Conservation (phyloP, 805 yeast genomes). For the Suhomyces canberraensis region DNA sequence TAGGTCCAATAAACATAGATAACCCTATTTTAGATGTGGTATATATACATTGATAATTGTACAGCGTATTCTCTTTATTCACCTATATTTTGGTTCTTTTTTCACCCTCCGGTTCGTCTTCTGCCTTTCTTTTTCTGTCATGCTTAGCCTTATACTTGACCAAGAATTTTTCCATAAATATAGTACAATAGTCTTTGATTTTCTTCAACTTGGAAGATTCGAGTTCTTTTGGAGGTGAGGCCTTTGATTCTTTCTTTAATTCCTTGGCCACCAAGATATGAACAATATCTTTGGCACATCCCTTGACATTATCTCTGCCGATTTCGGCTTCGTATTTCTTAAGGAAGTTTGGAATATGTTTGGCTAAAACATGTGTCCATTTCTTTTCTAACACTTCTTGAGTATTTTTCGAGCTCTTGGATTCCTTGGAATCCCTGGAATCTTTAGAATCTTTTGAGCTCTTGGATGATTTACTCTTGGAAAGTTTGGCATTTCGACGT, state of each 20-base stretch:
- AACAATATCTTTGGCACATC: constrained; percentile 77
- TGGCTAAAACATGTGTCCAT: constrained; percentile 60
- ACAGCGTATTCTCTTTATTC: too few species aligned
- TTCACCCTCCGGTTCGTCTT: constrained; percentile 1
- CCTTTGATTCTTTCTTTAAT: constrained; percentile 41
- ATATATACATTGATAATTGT: too few species aligned
- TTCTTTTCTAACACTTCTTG: constrained; percentile 18
- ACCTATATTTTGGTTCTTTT: constrained; percentile 2
- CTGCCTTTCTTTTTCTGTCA: constrained; percentile 13
- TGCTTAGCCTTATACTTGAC: constrained; percentile 44
- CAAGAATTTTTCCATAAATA: constrained; percentile 66
- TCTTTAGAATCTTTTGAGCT: not conserved
- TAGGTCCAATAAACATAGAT: too few species aligned
- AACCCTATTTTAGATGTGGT: too few species aligned
- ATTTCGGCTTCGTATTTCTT: constrained; percentile 62
- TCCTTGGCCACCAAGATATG: constrained; percentile 69
- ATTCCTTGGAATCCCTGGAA: not conserved
- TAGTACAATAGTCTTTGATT: constrained; percentile 58
- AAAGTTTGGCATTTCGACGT: not conserved
- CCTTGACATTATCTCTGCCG: constrained; percentile 70
- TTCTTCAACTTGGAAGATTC: constrained; percentile 65
- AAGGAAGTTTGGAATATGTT: constrained; percentile 73
- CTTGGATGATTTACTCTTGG: not conserved
- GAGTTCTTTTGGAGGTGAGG: constrained; percentile 52
- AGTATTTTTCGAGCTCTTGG: not conserved